phyloP scores from a whole-genome alignment of 2,329 filamentous ascomycete genomes.

The Xylariaceae sp. region DNA sequence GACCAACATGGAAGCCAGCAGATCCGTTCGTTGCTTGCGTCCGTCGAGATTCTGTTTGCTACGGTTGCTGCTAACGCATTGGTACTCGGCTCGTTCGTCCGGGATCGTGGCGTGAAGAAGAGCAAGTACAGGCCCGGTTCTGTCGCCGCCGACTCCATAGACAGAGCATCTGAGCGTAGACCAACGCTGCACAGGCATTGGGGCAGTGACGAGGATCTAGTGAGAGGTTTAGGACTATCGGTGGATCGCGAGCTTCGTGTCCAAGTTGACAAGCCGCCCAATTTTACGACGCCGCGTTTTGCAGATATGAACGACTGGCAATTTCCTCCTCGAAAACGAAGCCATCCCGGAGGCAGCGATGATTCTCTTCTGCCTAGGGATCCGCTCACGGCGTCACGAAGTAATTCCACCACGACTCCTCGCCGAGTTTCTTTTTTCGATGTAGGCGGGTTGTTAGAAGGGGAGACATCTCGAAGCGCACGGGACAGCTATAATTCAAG shows the following conservation, averaged over 20 bases:
- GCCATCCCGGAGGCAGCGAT: conserved; percentile 47
- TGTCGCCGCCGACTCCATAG: conserved; percentile 64
- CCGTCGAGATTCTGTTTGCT: conserved; percentile 86
- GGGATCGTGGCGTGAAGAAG: conserved; percentile 90
- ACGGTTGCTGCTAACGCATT: conserved; percentile 85
- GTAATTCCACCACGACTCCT: conserved; percentile 49
- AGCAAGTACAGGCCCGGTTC: conserved; percentile 74
- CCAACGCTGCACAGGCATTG: conserved; percentile 66
- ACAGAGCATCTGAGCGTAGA: conserved; percentile 48
- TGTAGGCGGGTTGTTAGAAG: conserved; percentile 74
- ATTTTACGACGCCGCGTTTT: conserved; percentile 43
- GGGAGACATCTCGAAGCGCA: conserved; percentile 43
- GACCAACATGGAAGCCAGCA: conserved; percentile 73
- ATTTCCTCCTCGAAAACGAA: conserved; percentile 46
- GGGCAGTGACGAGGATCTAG: conserved; percentile 91
- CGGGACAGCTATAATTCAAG: conserved; percentile 48
- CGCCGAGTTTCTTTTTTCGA: conserved; percentile 80
- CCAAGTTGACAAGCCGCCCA: conserved; percentile 33
- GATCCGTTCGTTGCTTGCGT: conserved; percentile 85
- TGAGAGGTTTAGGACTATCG: conserved; percentile 75
- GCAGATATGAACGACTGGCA: conserved; percentile 51
- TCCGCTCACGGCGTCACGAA: conserved; percentile 41
- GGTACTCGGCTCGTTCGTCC: conserved; percentile 88
- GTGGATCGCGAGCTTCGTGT: conserved; percentile 57
- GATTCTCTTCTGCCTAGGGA: conserved; percentile 46